A percentile compares a stretch with the other conserved stretches of the same genome.
These are phyloP conservation scores for Gonium pectorale DNA, from an alignment of 139 green algal genomes.

Conservation along the genomic window DNA sequence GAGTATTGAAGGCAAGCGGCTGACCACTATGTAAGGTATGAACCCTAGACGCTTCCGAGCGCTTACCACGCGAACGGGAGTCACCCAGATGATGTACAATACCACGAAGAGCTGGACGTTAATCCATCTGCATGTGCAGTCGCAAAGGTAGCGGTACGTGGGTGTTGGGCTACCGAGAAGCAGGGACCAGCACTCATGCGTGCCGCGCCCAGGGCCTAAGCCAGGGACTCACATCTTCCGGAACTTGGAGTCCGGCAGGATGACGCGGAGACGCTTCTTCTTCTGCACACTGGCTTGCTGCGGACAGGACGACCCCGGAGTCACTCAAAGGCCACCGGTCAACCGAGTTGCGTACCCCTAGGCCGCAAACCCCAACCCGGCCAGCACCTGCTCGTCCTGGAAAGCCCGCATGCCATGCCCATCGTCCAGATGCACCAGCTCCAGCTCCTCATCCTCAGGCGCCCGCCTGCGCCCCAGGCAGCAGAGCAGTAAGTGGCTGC, in stretches of 20 bases:
- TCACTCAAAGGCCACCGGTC: no score
- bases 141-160: not conserved
- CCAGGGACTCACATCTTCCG: conserved; percentile 39
- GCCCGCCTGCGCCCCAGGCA: not conserved
- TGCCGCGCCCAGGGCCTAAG: not conserved
- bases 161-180: no score
- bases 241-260: conserved; percentile 53
- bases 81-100: conserved; percentile 75
- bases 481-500: no score
- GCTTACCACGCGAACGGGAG: conserved; percentile 65
- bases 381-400: conserved; percentile 27
- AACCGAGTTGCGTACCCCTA: no score
- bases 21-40: no score
- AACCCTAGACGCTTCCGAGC: no score
- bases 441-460: not conserved
- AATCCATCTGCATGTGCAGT: conserved; percentile 39
- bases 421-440: conserved; percentile 8
- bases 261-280: conserved; percentile 18
- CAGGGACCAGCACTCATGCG: not conserved
- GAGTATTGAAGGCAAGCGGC: no score
- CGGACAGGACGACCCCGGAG: no score
- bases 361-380: no score
- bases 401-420: not conserved
- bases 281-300: no score
- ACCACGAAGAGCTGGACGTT: conserved; percentile 57